Base-by-base conservation (phyloP, 116 monocot genomes). In the Iris pallida region DNA sequence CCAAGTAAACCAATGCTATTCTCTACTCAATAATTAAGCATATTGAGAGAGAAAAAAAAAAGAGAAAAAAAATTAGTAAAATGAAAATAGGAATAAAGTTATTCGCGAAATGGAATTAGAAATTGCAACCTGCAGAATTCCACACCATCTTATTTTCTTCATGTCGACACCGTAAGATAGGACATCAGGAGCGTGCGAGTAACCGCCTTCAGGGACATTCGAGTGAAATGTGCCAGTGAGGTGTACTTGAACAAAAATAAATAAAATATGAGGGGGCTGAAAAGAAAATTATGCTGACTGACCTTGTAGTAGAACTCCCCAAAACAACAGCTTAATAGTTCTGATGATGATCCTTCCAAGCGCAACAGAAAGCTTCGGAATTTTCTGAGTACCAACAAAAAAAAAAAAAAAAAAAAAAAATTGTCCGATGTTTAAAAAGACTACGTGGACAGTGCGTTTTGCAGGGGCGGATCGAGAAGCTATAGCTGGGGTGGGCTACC, bases 81-180 rank as follows among this genome's bases (percentile, higher is more conserved):
- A 10, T 59, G 3, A 4, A 43, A 11, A 57, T 47, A 45, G 20
- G 57, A 20, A 47, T 13, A 6, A 1, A 46, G n/a, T 40, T 59
- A 14, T 16, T 19, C 8, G 14, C 16, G 20, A 41, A 61, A 41
- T 61, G 3, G 40, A 30, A 61, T 13, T 12, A 42, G 42, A 61
- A 18, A 61, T 5, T 12, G 12, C 10, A 1, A 75, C 88, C 91
- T 91, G 91, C 44, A 91, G 88, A 40, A 91, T 91, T 19, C 91
- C 88, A 67, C 88, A 88, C 91, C 91, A 91, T 68, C 88, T 65
- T 9, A 91, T 91, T 60, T 40, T 60, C 66, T 85, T 91, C 82
- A 91, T 80, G 67, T 91, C 85, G 40, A 91, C 82, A 15, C 88
- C 91, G 64, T 91, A 91, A 18, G 78, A 78, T 20, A 88, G 68